These are phyloP conservation scores for Tuber borchii DNA, from an alignment of 495 filamentous ascomycete species.

Conservation along the genomic window DNA sequence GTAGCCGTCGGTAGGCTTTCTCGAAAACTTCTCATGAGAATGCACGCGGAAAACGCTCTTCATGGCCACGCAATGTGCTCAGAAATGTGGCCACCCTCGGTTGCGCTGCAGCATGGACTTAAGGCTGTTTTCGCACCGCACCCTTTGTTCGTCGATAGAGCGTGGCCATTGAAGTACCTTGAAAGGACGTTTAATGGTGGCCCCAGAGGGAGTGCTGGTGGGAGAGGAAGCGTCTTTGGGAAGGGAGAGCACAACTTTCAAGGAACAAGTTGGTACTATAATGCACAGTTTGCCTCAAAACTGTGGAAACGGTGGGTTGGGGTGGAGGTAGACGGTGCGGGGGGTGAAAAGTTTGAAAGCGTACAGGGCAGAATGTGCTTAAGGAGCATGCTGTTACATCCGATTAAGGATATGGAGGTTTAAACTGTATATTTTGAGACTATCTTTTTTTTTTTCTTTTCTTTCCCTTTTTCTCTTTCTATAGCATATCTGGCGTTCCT, in stretches of 20 bases:
- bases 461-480: neutral
- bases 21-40: conserved; percentile 68
- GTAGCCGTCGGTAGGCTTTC: conserved; percentile 79
- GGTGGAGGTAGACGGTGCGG: conserved; percentile 78
- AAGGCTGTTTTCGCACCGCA: conserved; percentile 94
- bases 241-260: conserved; percentile 75
- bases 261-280: conserved; percentile 91
- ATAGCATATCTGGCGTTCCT: neutral
- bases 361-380: conserved; percentile 85
- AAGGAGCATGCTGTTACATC: conserved; percentile 85
- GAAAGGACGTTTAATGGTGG: conserved; percentile 80
- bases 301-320: conserved; percentile 86
- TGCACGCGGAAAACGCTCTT: conserved; percentile 81
- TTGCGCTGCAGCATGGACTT: conserved; percentile 84
- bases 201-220: conserved; percentile 65
- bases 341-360: conserved; percentile 67
- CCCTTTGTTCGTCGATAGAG: conserved; percentile 80
- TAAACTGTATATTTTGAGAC: neutral
- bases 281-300: conserved; percentile 74
- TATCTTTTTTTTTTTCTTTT: no score
- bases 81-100: conserved; percentile 89
- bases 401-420: conserved; percentile 59
- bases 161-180: conserved; percentile 76
- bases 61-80: conserved; percentile 84
- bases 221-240: conserved; percentile 29